Conservation (phyloP, 768 basidiomycete genomes). For the Lyophyllum semitale region DNA sequence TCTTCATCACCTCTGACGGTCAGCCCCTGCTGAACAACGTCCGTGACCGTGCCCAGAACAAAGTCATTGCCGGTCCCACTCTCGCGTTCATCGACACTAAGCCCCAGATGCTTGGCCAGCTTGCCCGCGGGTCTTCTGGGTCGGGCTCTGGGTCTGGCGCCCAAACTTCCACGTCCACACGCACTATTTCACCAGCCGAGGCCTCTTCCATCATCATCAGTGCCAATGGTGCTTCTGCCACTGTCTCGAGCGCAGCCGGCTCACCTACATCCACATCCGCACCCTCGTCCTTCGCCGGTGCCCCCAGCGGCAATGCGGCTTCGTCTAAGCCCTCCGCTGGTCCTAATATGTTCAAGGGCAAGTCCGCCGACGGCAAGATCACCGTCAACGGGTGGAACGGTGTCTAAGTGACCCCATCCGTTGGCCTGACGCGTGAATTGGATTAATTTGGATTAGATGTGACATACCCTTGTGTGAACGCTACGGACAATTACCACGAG, state of each 20-base stretch:
- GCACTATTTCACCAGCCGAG: slow-evolving; percentile 21
- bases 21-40: slow-evolving; percentile 68
- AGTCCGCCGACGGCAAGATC: slow-evolving; percentile 39
- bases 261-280: slow-evolving; percentile 24
- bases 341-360: slow-evolving; percentile 45
- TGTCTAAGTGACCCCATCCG: slow-evolving; percentile 8
- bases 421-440: background rate
- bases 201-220: slow-evolving; percentile 23
- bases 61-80: slow-evolving; percentile 71
- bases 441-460: slow-evolving; percentile 1
- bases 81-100: slow-evolving; percentile 66
- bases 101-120: slow-evolving; percentile 50
- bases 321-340: slow-evolving; percentile 21
- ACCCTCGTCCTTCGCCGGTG: slow-evolving; percentile 19
- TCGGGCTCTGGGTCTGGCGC: slow-evolving; percentile 1
- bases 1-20: slow-evolving; percentile 66
- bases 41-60: slow-evolving; percentile 50
- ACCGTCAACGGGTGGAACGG: slow-evolving; percentile 49
- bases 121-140: slow-evolving; percentile 34
- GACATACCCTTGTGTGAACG: slow-evolving; percentile 5
- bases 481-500: slow-evolving; percentile 3
- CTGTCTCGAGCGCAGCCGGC: slow-evolving; percentile 13
- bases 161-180: slow-evolving; percentile 12
- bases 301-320: slow-evolving; percentile 19
- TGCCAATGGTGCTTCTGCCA: slow-evolving; percentile 17